Evolutionary conservation across 1,284 basidiomycete species (phyloP), one percentile per base, ranked within the genome.

Genomic region (Naganishia sp.): DNA sequence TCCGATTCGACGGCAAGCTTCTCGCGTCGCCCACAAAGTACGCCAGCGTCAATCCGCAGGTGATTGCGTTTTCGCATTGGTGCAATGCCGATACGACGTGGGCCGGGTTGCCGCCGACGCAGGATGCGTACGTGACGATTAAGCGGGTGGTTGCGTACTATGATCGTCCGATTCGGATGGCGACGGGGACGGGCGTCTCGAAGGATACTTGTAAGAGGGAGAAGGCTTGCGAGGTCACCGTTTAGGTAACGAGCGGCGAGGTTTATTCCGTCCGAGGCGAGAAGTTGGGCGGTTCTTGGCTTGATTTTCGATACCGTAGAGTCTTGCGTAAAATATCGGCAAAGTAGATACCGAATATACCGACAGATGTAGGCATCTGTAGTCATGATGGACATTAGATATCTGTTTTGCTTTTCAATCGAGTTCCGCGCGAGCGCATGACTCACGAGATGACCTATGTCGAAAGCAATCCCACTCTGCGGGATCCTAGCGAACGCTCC

Each of bases 191-290:
- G 5, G 43, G 43, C 25, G 39, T 55, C 18, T 55, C 35, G 23
- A 41, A 42, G 39, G 53, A 55, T 55, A 55, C 53, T 15, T 55
- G 53, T 21, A 55, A 43, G 18, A 55, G 25, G 39, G 53, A 39
- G 23, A 42, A 42, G 32, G 53, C 53, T 15, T 55, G 53, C 53
- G 42, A 43, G n/a, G 53, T 55, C 5, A 42, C 32, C 35, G 15
- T 55, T 17, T 55, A 25, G 25, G 41, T 9, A 11, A 28, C 23
- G 45, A 46, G 45, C 5, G 28, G 28, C 28, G 28, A 28, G 28
- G 28, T 28, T 28, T 28, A 28, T 3, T 28, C 28, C 28, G 28
- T 28, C 5, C 28, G 28, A 28, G 28, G 28, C 28, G 28, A 28
- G 28, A 28, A 28, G 28, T 28, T 28, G 28, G 28, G 28, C 28